Conservation (phyloP, 306 rosid genomes). For the Spatholobus suberectus region DNA sequence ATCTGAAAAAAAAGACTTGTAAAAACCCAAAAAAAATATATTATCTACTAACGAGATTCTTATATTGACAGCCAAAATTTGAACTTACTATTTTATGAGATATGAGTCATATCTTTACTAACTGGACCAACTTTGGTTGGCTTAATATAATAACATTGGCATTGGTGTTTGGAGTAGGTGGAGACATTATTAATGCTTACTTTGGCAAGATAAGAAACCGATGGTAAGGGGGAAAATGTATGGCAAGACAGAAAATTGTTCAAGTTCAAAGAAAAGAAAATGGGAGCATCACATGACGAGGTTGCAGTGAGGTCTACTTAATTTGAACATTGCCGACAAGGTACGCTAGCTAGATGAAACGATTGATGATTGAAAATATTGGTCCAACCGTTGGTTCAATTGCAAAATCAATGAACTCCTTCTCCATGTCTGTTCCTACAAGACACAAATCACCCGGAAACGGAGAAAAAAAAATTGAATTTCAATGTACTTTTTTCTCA, state of each 20-base stretch:
- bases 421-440: background rate
- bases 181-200: background rate
- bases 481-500: background rate
- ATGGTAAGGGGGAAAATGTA: background rate
- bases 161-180: constrained; percentile 8
- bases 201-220: constrained; percentile 26
- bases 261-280: constrained; percentile 1
- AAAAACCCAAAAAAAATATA: too few relatives aligned
- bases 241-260: background rate
- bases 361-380: background rate
- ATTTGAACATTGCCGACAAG: constrained; percentile 36
- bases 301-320: background rate
- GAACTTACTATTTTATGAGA: too few relatives aligned
- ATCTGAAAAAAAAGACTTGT: too few relatives aligned
- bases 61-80: too few relatives aligned
- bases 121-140: too few relatives aligned
- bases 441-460: background rate
- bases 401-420: background rate
- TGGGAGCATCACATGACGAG: background rate
- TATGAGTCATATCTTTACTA: too few relatives aligned
- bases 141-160: too few relatives aligned
- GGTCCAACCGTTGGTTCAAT: background rate
- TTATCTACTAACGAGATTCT: too few relatives aligned
- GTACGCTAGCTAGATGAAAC: constrained; percentile 31
- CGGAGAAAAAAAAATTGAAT: background rate